Percentiles rank a stretch among this genome's conserved stretches.
Conservation (phyloP, 495 filamentous ascomycete species). For the Penicillium parvum region DNA sequence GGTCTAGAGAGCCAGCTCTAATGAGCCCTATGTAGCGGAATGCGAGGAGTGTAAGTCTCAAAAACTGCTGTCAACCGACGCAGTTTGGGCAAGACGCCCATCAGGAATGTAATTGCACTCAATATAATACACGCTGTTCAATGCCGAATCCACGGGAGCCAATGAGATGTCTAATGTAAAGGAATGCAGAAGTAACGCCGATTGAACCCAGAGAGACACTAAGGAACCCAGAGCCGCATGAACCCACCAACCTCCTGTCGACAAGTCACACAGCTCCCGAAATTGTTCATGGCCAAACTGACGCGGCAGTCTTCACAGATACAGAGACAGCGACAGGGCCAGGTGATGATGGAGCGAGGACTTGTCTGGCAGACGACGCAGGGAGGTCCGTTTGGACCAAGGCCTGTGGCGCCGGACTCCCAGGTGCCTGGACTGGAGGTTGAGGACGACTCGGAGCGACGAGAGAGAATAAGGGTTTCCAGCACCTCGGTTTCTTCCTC, state of each 20-base stretch:
- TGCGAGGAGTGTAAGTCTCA: too few relatives aligned
- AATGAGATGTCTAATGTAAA: neutral
- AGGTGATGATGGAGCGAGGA: conserved; percentile 87
- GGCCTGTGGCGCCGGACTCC: conserved; percentile 62
- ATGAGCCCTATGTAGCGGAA: too few relatives aligned
- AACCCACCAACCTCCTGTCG: conserved; percentile 81
- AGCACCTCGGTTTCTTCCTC: conserved; percentile 78
- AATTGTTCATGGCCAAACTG: conserved; percentile 93
- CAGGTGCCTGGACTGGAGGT: conserved; percentile 42
- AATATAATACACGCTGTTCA: conserved; percentile 18
- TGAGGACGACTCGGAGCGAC: conserved; percentile 33
- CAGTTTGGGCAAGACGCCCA: too few relatives aligned
- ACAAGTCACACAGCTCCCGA: conserved; percentile 91
- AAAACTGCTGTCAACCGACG: too few relatives aligned
- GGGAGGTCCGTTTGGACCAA: conserved; percentile 71
- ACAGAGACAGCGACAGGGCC: conserved; percentile 93
- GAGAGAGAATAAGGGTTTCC: conserved; percentile 73
- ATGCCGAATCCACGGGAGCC: neutral
- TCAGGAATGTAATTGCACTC: conserved; percentile 12
- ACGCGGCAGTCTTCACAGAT: conserved; percentile 94
- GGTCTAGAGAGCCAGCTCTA: too few relatives aligned
- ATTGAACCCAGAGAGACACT: too few relatives aligned
- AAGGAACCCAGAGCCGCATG: conserved; percentile 87
- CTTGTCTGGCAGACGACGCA: conserved; percentile 90
- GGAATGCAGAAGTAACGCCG: neutral